Conservation (phyloP, 1,284 basidiomycete species). For the Sanghuangporus weigelae region DNA sequence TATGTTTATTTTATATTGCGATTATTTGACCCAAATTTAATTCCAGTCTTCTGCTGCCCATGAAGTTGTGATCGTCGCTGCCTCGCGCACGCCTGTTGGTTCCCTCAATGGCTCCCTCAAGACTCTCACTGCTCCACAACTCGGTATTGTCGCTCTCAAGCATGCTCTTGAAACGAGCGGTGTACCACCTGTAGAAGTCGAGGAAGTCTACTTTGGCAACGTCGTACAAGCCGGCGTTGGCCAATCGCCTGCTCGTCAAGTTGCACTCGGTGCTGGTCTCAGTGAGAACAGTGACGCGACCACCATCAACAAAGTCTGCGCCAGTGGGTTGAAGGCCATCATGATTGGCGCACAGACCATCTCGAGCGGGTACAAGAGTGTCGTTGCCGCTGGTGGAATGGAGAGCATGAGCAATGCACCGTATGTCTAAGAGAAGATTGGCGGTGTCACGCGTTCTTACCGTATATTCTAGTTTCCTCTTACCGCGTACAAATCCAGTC, state of each 20-base stretch:
- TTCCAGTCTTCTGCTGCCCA: conserved; percentile 39
- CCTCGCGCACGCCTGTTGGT: conserved; percentile 91
- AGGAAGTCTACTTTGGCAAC: conserved; percentile 97
- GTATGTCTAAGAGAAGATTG: conserved; percentile 43
- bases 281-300: conserved; percentile 88
- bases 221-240: conserved; percentile 95
- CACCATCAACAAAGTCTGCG: conserved; percentile 99
- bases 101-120: conserved; percentile 91
- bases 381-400: conserved; percentile 94
- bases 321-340: conserved; percentile 92
- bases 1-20: not conserved
- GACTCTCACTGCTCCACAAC: conserved; percentile 83
- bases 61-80: conserved; percentile 94
- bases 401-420: conserved; percentile 98
- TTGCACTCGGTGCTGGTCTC: conserved; percentile 84
- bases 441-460: not conserved
- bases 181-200: conserved; percentile 76
- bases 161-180: conserved; percentile 80
- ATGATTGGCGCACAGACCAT: conserved; percentile 92
- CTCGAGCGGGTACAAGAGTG: conserved; percentile 77
- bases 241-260: conserved; percentile 93
- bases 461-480: conserved; percentile 55
- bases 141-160: conserved; percentile 87
- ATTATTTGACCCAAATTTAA: conserved; percentile 12
- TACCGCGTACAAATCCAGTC: conserved; percentile 81